Evolutionary conservation across 1,139 yeast species (phyloP), one percentile per base, ranked within the genome.

Genomic region (Wickerhamomyces sp.): DNA sequence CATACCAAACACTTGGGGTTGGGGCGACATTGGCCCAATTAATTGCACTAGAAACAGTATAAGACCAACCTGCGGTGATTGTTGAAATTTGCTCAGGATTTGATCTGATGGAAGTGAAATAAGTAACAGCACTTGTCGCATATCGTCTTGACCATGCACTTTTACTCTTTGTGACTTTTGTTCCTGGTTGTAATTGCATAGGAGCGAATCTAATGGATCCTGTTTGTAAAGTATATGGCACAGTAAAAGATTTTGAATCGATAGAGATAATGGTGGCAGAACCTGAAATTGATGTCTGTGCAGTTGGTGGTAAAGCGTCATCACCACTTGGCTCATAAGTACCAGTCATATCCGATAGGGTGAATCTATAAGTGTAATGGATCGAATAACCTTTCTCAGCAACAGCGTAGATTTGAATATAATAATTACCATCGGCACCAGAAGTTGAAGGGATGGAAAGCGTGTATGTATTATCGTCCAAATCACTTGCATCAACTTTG

Each of bases 151-250:
- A 52, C 84, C 86, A 81, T 2, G 78, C 59, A 5, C 77, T 66
- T 23, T 71, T 75, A 18, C 35, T 36, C 26, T n/a, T 36, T 1
- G 95, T 81, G 8, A 86, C 75, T 9, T 59, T 64, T 1, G 82
- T 53, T 4, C 79, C 84, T 4, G 96, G 96, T 62, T 87, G 95
- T 41, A 66, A 56, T 61, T 88, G 96, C 95, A 88, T 87, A 35
- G 96, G 96, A 1, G 96, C 96, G 58, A 61, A 85, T 53, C 86
- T 70, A 3, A 82, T 72, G 30, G 46, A 59, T 25, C 94, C 94
- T 0, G 94, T 82, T 61, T 88, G 96, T 42, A 50, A 40, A 3
- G 87, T 71, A 61, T 87, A 88, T 5, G 91, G 70, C 8, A 85
- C 70, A 32, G 65, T 46, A 42, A 66, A 67, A 1, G 75, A 68